phyloP scores from a whole-genome alignment of 352 stramenopile species.

The Phytophthora sansomeana region DNA sequence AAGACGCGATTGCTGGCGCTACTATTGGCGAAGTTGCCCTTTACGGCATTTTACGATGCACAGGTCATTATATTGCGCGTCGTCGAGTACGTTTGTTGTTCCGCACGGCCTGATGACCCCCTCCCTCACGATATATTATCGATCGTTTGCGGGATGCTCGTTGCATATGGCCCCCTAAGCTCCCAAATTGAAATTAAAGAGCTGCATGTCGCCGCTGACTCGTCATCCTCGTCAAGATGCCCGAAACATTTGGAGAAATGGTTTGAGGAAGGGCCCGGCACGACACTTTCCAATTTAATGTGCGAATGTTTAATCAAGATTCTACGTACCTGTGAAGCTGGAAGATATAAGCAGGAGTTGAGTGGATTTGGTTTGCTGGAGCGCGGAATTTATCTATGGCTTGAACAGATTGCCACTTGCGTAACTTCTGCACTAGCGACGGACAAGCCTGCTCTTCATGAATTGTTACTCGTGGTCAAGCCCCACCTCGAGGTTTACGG shows the following conservation, averaged over 20 bases:
- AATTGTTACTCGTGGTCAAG: conserved; percentile 41
- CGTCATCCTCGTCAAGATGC: not conserved
- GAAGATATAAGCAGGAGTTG: conserved; percentile 56
- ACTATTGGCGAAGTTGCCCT: conserved; percentile 69
- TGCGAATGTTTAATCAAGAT: conserved; percentile 76
- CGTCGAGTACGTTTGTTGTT: conserved; percentile 80
- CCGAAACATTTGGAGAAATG: conserved; percentile 9
- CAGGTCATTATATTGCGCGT: conserved; percentile 78
- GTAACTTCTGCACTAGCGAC: conserved; percentile 32
- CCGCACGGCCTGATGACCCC: conserved; percentile 49
- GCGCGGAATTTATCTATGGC: conserved; percentile 58
- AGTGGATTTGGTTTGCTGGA: conserved; percentile 71
- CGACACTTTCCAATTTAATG: conserved; percentile 46
- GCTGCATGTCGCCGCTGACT: not conserved
- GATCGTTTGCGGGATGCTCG: conserved; percentile 71
- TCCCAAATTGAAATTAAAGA: not conserved
- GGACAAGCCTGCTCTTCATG: conserved; percentile 11
- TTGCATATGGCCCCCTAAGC: conserved; percentile 43
- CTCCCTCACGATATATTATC: conserved; percentile 70
- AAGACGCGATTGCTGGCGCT: conserved; percentile 76
- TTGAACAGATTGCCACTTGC: conserved; percentile 59
- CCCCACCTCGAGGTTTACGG: conserved; percentile 54
- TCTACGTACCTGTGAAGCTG: conserved; percentile 45
- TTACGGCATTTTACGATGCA: conserved; percentile 61
- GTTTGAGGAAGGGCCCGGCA: conserved; percentile 16